Conservation (phyloP, 768 basidiomycete genomes). For the Boletus rubescentipes region DNA sequence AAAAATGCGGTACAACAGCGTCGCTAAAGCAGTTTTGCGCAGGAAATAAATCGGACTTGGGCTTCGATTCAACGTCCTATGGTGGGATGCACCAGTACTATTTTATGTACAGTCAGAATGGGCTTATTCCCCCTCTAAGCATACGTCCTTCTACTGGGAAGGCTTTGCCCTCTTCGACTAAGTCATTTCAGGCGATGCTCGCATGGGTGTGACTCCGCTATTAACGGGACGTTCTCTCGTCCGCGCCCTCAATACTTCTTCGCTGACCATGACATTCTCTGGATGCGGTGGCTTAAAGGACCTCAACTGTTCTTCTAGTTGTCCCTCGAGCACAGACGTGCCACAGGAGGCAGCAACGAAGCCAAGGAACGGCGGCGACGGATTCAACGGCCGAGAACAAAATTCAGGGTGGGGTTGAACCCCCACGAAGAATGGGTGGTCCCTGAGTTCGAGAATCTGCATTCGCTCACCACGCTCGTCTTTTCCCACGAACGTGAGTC, state of each 20-base stretch:
- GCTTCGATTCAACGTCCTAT: not conserved
- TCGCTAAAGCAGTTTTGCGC: too few species aligned
- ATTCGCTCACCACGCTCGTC: constrained; percentile 97
- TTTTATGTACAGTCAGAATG: not conserved
- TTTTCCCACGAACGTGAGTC: constrained; percentile 80
- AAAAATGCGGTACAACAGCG: too few species aligned
- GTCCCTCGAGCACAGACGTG: constrained; percentile 57
- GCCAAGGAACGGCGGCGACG: constrained; percentile 95
- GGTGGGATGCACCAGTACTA: not conserved
- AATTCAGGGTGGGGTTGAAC: constrained; percentile 98
- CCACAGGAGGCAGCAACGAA: constrained; percentile 82
- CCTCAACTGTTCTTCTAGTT: constrained; percentile 62
- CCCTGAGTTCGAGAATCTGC: constrained; percentile 90
- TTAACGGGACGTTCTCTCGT: constrained; percentile 32
- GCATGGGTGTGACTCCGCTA: constrained; percentile 20
- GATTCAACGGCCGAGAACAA: constrained; percentile 96
- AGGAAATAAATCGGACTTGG: not conserved
- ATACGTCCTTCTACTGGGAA: not conserved
- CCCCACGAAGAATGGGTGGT: constrained; percentile 92
- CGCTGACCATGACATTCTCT: constrained; percentile 68
- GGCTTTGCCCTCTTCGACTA: constrained; percentile 5
- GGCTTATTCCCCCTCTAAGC: not conserved
- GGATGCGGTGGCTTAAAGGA: constrained; percentile 76
- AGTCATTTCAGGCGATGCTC: constrained; percentile 22
- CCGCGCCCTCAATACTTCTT: constrained; percentile 49